phyloP scores from a whole-genome alignment of 108 stramenopile species.

The Cylindrotheca fusiformis region DNA sequence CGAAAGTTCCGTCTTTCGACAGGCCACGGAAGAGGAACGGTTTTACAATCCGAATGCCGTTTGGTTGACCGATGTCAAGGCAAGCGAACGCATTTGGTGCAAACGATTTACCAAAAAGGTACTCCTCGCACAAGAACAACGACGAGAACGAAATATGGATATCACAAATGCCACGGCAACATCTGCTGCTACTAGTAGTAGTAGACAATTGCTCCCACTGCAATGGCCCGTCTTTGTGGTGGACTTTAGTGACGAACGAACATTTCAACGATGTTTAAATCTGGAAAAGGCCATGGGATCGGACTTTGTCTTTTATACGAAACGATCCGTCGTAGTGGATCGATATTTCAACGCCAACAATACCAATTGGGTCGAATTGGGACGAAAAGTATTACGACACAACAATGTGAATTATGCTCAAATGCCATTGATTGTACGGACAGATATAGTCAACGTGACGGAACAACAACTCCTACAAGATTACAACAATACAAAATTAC shows the following conservation, averaged over 20 bases:
- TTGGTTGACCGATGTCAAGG: conserved; percentile 29
- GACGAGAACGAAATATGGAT: conserved; percentile 1
- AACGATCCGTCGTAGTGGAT: conserved; percentile 24
- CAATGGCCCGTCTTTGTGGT: conserved; percentile 34
- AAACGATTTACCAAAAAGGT: conserved; percentile 12
- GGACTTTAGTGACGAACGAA: conserved; percentile 27
- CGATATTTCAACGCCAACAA: conserved; percentile 1
- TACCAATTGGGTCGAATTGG: conserved; percentile 16
- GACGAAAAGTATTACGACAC: neutral
- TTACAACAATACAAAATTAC: conserved; percentile 5
- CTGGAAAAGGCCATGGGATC: conserved; percentile 25
- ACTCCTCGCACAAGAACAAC: neutral
- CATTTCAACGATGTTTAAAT: conserved; percentile 2
- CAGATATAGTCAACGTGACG: conserved; percentile 25
- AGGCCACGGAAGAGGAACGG: conserved; percentile 11
- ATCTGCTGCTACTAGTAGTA: no score
- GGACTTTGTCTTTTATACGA: conserved; percentile 16
- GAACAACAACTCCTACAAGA: neutral
- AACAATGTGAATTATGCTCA: conserved; percentile 11
- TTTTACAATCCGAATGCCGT: conserved; percentile 19
- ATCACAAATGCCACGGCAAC: no score
- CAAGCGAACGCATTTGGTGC: conserved; percentile 20
- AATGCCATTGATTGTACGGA: conserved; percentile 28
- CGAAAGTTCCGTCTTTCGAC: conserved; percentile 13
- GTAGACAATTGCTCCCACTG: neutral